These are phyloP conservation scores for Echites panduratus DNA, from an alignment of 257 asterid species.

Conservation along the genomic window DNA sequence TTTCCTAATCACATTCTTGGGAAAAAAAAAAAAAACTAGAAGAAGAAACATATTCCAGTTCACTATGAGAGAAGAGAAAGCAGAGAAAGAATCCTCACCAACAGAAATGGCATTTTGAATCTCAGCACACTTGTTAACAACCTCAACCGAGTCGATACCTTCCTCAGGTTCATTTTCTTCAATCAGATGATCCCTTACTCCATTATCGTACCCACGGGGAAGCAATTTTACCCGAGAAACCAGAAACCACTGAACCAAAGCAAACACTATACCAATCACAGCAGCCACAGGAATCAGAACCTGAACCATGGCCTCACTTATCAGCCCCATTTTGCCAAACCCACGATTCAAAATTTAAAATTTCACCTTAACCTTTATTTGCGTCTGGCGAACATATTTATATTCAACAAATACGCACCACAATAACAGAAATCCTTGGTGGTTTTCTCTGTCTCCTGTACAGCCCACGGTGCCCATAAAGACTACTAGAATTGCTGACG, in stretches of 20 bases:
- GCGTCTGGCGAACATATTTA: neutral
- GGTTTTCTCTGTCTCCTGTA: neutral
- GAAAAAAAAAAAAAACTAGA: neutral
- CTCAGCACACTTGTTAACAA: conserved; percentile 30
- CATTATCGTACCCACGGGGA: conserved; percentile 2
- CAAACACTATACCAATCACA: conserved; percentile 23
- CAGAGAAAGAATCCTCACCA: conserved; percentile 1
- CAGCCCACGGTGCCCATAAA: neutral
- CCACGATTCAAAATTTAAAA: neutral
- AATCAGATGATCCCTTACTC: conserved; percentile 18
- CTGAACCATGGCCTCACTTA: conserved; percentile 21
- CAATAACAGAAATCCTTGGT: neutral
- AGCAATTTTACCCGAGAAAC: conserved; percentile 19
- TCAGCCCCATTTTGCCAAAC: conserved; percentile 16
- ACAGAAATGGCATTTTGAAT: conserved; percentile 33
- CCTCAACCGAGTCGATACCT: conserved; percentile 18
- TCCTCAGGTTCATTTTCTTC: conserved; percentile 28
- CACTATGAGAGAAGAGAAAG: neutral
- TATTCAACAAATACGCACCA: neutral
- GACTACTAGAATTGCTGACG: neutral
- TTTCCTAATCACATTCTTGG: neutral
- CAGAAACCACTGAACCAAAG: conserved; percentile 27
- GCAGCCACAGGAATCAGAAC: conserved; percentile 25
- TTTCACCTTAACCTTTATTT: neutral
- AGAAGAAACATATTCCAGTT: neutral